A percentile compares a stretch with the other conserved stretches of the same genome.
Conservation (phyloP, 148 eudicot genomes). For the Drosera capensis region DNA sequence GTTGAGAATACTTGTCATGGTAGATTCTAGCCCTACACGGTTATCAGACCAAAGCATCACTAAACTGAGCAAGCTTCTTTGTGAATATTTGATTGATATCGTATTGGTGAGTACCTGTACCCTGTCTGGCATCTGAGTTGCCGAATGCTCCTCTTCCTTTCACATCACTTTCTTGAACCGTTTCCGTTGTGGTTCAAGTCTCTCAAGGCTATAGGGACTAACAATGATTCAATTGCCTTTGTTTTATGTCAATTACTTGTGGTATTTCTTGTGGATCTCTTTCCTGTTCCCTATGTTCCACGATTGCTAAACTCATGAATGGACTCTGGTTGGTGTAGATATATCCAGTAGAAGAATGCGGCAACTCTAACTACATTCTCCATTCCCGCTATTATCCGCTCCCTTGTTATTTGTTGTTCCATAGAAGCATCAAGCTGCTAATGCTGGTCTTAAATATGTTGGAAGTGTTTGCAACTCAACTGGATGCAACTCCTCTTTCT, state of each 20-base stretch:
- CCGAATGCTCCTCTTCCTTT: background rate
- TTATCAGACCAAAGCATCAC: constrained; percentile 48
- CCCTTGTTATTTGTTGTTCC: constrained; percentile 52
- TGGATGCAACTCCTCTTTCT: constrained; percentile 8
- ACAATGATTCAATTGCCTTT: background rate
- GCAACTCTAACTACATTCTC: constrained; percentile 6
- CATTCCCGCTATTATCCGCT: constrained; percentile 44
- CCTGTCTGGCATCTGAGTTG: constrained; percentile 1
- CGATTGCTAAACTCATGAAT: background rate
- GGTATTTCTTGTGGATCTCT: background rate
- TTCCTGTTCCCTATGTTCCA: no score
- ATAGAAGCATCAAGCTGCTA: constrained; percentile 27
- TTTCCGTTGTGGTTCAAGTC: background rate
- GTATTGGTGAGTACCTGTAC: constrained; percentile 63
- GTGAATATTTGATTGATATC: constrained; percentile 52
- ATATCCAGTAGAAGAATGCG: constrained; percentile 23
- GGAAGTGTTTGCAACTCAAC: constrained; percentile 24
- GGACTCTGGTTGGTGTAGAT: constrained; percentile 28
- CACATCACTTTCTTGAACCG: background rate
- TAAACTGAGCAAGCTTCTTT: constrained; percentile 37
- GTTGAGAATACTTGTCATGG: constrained; percentile 48
- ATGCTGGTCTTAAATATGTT: constrained; percentile 31
- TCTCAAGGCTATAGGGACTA: background rate
- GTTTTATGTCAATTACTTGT: background rate
- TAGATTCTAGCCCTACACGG: constrained; percentile 44